These are phyloP conservation scores for Xylaria intraflava DNA, from an alignment of 495 filamentous ascomycete genomes.

Conservation along the genomic window DNA sequence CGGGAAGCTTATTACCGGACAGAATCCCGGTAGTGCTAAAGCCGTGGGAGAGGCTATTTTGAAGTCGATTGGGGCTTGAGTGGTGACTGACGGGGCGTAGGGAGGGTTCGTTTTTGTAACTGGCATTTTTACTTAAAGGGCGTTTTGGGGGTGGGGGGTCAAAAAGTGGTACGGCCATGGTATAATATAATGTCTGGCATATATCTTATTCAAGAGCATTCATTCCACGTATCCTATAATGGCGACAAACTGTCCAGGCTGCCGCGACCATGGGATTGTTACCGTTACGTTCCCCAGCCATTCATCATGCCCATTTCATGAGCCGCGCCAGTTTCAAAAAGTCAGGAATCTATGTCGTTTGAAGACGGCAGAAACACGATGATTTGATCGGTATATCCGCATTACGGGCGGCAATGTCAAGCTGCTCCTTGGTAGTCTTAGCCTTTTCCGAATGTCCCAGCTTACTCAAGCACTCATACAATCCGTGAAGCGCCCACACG, in stretches of 20 bases:
- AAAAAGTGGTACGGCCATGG: not conserved
- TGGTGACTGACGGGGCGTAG: not conserved
- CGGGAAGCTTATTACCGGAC: constrained; percentile 63
- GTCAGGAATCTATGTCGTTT: not conserved
- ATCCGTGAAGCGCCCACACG: constrained; percentile 62
- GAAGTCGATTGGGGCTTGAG: constrained; percentile 24
- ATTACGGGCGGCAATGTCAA: constrained; percentile 43
- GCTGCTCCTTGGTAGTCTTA: constrained; percentile 37
- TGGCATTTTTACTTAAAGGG: not conserved
- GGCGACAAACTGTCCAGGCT: not conserved
- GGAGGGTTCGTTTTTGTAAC: too few relatives aligned
- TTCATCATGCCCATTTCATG: not conserved
- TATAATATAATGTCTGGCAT: not conserved
- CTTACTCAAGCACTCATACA: constrained; percentile 54
- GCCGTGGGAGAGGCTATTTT: constrained; percentile 49
- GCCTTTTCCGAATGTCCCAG: constrained; percentile 47
- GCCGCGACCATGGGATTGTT: not conserved
- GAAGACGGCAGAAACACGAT: constrained; percentile 56
- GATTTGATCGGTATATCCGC: constrained; percentile 55
- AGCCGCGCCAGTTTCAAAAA: not conserved
- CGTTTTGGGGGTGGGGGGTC: too few relatives aligned
- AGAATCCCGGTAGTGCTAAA: constrained; percentile 64
- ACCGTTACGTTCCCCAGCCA: not conserved
- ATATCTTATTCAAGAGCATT: not conserved
- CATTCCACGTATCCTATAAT: not conserved